phyloP scores from a whole-genome alignment of 805 yeast species.

The Candida coquimbonensis region DNA sequence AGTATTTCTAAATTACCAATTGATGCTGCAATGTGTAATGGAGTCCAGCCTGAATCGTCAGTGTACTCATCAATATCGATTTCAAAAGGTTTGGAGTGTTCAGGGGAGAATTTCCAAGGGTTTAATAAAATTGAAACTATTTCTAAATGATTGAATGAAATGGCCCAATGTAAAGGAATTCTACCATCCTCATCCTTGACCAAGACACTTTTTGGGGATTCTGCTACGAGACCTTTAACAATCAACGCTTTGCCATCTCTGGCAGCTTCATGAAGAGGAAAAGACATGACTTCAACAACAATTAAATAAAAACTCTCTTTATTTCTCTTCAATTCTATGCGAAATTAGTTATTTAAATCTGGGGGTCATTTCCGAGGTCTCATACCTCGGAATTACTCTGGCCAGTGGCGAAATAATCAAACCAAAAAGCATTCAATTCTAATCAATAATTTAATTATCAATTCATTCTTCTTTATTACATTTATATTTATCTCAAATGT shows the following conservation, averaged over 20 bases:
- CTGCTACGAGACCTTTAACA: constrained; percentile 41
- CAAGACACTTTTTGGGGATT: constrained; percentile 39
- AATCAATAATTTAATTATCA: background rate
- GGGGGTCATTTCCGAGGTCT: background rate
- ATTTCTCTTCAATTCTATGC: too few relatives aligned
- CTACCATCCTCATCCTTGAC: constrained; percentile 65
- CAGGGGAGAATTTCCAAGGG: constrained; percentile 23
- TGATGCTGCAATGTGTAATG: constrained; percentile 76
- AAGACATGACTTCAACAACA: background rate
- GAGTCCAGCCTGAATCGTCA: constrained; percentile 86
- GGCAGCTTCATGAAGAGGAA: constrained; percentile 54
- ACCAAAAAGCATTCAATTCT: background rate
- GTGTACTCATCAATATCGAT: constrained; percentile 59
- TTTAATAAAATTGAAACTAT: constrained; percentile 41
- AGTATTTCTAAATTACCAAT: constrained; percentile 56
- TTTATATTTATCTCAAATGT: background rate
- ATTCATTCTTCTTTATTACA: background rate
- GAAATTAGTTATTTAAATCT: background rate
- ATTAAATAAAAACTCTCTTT: background rate
- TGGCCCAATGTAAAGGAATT: constrained; percentile 86
- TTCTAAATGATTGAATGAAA: constrained; percentile 50
- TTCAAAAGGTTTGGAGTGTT: constrained; percentile 19
- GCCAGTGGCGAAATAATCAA: background rate
- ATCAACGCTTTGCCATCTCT: constrained; percentile 48
- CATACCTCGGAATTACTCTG: background rate